phyloP scores from a whole-genome alignment of 805 yeast genomes.

The Cyberlindnera xylosilytica region DNA sequence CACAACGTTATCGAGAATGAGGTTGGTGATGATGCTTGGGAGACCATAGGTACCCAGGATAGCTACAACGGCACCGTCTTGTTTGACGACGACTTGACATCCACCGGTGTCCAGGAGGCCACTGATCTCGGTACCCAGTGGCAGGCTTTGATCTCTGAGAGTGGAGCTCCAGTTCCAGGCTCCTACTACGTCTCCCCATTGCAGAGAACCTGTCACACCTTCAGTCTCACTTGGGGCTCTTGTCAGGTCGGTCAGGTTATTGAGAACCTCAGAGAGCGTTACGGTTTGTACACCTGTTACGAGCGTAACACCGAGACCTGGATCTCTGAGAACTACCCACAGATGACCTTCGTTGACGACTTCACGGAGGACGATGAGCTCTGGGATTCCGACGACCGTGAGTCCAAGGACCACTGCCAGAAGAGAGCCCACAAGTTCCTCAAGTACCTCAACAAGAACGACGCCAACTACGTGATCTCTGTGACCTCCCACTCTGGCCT shows the following conservation, averaged over 20 bases:
- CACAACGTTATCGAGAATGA: slow-evolving; percentile 11
- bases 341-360: slow-evolving; percentile 5
- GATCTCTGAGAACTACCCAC: slow-evolving; percentile 6
- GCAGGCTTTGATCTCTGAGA: slow-evolving; percentile 1
- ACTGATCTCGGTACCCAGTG: background rate
- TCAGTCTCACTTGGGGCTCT: slow-evolving; percentile 12
- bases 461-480: background rate
- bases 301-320: slow-evolving; percentile 11
- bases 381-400: background rate
- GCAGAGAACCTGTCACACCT: slow-evolving; percentile 14
- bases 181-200: slow-evolving; percentile 12
- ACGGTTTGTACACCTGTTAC: slow-evolving; percentile 8
- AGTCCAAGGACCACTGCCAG: background rate
- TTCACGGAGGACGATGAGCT: slow-evolving; percentile 11
- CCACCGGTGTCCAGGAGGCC: slow-evolving; percentile 3
- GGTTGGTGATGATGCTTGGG: slow-evolving; percentile 6
- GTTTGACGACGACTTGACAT: slow-evolving; percentile 11
- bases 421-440: slow-evolving; percentile 1
- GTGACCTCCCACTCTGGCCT: slow-evolving; percentile 3
- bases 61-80: slow-evolving; percentile 4
- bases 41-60: slow-evolving; percentile 2
- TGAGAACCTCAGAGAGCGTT: slow-evolving; percentile 14
- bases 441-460: background rate
- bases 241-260: background rate
- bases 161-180: slow-evolving; percentile 8